These are phyloP conservation scores for Filobasidium wieringae DNA, from an alignment of 768 basidiomycete species.

Conservation along the genomic window DNA sequence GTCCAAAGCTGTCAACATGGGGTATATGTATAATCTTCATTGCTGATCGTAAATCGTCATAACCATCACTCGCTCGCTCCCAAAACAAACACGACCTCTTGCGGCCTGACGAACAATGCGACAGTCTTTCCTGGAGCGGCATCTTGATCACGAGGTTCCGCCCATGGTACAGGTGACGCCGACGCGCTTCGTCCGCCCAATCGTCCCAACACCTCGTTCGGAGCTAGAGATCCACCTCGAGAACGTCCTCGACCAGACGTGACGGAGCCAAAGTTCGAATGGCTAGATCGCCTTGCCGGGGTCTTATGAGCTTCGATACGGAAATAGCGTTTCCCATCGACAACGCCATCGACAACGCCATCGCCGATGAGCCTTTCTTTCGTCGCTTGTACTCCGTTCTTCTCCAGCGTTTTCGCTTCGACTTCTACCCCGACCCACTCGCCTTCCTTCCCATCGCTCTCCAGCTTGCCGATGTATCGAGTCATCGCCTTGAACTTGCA, in stretches of 20 bases:
- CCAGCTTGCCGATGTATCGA: slow-evolving; percentile 29
- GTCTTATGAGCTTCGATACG: not conserved
- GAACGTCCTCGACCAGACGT: not conserved
- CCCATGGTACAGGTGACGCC: not conserved
- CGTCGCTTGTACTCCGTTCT: slow-evolving; percentile 8
- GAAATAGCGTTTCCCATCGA: slow-evolving; percentile 28
- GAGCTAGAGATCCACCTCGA: slow-evolving; percentile 1
- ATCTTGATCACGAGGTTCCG: not conserved
- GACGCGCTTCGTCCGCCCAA: slow-evolving; percentile 9
- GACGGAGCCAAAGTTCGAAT: not conserved
- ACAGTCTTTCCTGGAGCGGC: slow-evolving; percentile 5
- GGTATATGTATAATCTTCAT: too few species aligned
- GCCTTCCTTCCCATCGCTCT: slow-evolving; percentile 20
- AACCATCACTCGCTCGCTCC: slow-evolving; percentile 11
- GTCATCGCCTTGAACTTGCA: slow-evolving; percentile 27
- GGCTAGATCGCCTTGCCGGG: not conserved
- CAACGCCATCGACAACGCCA: slow-evolving; percentile 20
- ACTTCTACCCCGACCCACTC: slow-evolving; percentile 35
- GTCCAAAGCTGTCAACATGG: too few species aligned
- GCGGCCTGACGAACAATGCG: slow-evolving; percentile 30
- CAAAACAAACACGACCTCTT: slow-evolving; percentile 31
- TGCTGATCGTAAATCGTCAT: too few species aligned
- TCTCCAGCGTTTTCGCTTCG: slow-evolving; percentile 12
- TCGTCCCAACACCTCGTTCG: not conserved
- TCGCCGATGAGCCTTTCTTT: slow-evolving; percentile 2